phyloP scores from a whole-genome alignment of 768 basidiomycete genomes.

The Lentinula detonsa region DNA sequence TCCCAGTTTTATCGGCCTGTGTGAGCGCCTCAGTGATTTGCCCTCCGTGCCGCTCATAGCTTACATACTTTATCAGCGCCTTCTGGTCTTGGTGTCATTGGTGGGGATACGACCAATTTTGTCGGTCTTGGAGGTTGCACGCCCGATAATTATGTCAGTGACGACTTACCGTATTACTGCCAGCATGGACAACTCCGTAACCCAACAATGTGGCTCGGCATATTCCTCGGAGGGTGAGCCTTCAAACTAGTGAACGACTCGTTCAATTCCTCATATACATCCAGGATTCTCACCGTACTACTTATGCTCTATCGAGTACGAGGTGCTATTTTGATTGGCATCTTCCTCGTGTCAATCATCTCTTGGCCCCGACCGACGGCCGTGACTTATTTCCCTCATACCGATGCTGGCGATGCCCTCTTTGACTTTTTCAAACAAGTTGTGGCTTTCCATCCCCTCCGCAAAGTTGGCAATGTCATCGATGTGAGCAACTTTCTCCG shows the following conservation, averaged over 20 bases:
- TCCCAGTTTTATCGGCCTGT: slow-evolving; percentile 67
- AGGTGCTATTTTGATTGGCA: slow-evolving; percentile 78
- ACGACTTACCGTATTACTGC: slow-evolving; percentile 53
- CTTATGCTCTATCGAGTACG: slow-evolving; percentile 83
- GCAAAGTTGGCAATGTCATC: slow-evolving; percentile 58
- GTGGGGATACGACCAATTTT: slow-evolving; percentile 63
- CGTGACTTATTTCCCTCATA: slow-evolving; percentile 81
- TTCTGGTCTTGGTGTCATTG: slow-evolving; percentile 68
- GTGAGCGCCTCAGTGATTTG: slow-evolving; percentile 26
- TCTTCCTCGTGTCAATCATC: slow-evolving; percentile 77
- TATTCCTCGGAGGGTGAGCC: slow-evolving; percentile 73
- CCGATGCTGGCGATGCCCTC: slow-evolving; percentile 54
- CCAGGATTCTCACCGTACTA: slow-evolving; percentile 66
- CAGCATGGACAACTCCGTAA: slow-evolving; percentile 55
- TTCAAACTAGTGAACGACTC: not conserved
- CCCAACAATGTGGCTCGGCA: slow-evolving; percentile 85
- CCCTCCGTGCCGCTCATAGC: not conserved
- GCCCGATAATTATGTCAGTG: slow-evolving; percentile 42
- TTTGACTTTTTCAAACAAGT: slow-evolving; percentile 86
- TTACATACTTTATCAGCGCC: slow-evolving; percentile 35
- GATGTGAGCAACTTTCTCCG: slow-evolving; percentile 38
- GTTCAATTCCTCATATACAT: not conserved
- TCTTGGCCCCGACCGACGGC: slow-evolving; percentile 83
- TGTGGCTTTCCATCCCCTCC: slow-evolving; percentile 64
- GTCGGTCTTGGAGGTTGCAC: slow-evolving; percentile 76